phyloP scores from a whole-genome alignment of 2,329 filamentous ascomycete genomes.

The Lachnellula subtilissima region DNA sequence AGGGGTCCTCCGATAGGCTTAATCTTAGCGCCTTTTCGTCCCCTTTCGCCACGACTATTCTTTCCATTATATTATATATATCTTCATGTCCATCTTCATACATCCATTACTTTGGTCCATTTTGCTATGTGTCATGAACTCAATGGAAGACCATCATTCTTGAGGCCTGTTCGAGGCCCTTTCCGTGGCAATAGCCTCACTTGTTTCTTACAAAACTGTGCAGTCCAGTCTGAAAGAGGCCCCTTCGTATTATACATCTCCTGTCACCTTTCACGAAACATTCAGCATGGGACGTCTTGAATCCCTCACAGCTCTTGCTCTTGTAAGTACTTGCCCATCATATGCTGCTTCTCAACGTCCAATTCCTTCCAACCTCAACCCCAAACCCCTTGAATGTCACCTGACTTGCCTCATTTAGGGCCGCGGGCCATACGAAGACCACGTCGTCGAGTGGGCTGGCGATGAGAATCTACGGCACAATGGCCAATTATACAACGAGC shows the following conservation, averaged over 20 bases:
- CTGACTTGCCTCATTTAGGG: constrained; percentile 19
- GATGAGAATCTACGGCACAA: not conserved
- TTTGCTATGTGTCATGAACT: too few relatives aligned
- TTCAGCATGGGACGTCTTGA: constrained; percentile 21
- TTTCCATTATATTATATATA: not conserved
- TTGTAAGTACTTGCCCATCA: constrained; percentile 14
- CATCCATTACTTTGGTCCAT: not conserved
- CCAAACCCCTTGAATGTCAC: not conserved
- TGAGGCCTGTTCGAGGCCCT: too few relatives aligned
- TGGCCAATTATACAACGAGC: constrained; percentile 29
- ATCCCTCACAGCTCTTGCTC: constrained; percentile 20
- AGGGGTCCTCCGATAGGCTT: constrained; percentile 15
- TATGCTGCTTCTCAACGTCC: not conserved
- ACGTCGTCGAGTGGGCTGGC: constrained; percentile 22
- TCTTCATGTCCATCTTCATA: not conserved
- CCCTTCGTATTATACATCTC: too few relatives aligned
- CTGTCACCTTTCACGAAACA: not conserved
- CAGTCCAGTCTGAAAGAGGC: not conserved
- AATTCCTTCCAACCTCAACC: not conserved
- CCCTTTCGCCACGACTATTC: not conserved
- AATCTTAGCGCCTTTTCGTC: constrained; percentile 18
- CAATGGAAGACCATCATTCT: too few relatives aligned
- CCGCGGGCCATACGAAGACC: constrained; percentile 31
- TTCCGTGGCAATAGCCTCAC: too few relatives aligned
- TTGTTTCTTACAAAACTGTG: not conserved